Percentiles rank a stretch among this genome's conserved stretches.
These are phyloP conservation scores for Beta macrorhiza DNA, from an alignment of 179 eudicot genomes.

Conservation along the genomic window DNA sequence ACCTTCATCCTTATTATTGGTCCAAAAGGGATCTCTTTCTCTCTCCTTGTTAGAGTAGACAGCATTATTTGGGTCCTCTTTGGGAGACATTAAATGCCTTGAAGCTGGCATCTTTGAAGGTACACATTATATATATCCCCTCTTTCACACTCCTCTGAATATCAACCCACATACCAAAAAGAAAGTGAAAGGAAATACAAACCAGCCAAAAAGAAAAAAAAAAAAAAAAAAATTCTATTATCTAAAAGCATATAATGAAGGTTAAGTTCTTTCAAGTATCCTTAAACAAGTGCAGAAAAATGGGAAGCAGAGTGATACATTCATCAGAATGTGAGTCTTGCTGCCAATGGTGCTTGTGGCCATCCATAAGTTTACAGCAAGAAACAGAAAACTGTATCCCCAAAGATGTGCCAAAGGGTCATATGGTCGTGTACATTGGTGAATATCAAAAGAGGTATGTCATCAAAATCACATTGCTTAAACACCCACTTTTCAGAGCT, in stretches of 20 bases:
- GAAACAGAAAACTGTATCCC: constrained; percentile 31
- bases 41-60: constrained; percentile 1
- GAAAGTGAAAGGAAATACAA: background rate
- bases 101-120: constrained; percentile 29
- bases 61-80: constrained; percentile 33
- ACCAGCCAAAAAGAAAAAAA: background rate
- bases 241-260: constrained; percentile 16
- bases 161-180: constrained; percentile 10
- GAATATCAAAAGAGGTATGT: constrained; percentile 32
- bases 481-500: constrained; percentile 31
- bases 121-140: constrained; percentile 25
- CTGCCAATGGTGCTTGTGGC: constrained; percentile 33
- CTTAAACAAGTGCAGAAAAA: constrained; percentile 34
- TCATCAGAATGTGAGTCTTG: constrained; percentile 27
- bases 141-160: constrained; percentile 1
- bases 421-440: constrained; percentile 35
- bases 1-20: background rate
- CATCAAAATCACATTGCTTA: constrained; percentile 32
- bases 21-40: constrained; percentile 4
- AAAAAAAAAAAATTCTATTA: background rate
- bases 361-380: background rate
- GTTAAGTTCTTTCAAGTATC: constrained; percentile 34
- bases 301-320: constrained; percentile 23
- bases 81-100: constrained; percentile 28
- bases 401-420: constrained; percentile 38